Evolutionary conservation across 1,284 basidiomycete genomes (phyloP), one percentile per base, ranked within the genome.

Genomic region (Heterobasidion parviporum): DNA sequence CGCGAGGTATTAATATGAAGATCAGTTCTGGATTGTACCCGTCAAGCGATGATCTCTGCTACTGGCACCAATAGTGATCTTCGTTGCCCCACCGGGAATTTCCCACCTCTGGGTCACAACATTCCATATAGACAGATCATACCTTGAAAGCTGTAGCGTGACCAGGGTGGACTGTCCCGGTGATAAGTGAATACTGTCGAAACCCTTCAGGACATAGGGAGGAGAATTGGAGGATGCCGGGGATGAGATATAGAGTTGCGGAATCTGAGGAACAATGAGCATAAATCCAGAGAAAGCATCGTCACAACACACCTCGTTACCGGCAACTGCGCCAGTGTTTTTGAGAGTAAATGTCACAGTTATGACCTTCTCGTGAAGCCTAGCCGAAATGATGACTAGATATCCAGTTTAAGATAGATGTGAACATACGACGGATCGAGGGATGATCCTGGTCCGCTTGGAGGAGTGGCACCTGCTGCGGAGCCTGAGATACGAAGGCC

Each of bases 21-120:
- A 26, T 48, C 44, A 53, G 44, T 53, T 53, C 14, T 20, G 14
- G 8, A 56, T 56, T 9, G 45, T 9, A 26, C 76, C 77, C 2
- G 50, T 66, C 60, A 83, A 61, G 43, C 72, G 71, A 32, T 67
- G 69, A 64, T 82, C 74, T 59, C 80, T 68, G 60, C 79, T 81
- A 58, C 81, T 83, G 35, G 78, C 73, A 1, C 82, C 81, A 35
- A 83, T 61, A 14, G 73, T 72, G 35, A 83, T 54, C 2, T 72
- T 73, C 43, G 72, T 72, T 5, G 69, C 65, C 1, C 79, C 80
- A 14, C 63, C 65, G 1, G 76, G 76, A 41, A 79, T 69, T 52
- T 69, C 63, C 77, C 77, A 80, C 43, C 68, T 64, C 61, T 81
- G 77, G 8, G 62, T 64, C 15, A 67, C 65, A 14, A 74, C 72